Percentiles rank a stretch among this genome's conserved stretches.
phyloP scores from a whole-genome alignment of 1,284 basidiomycete genomes.

The Trichosporon ovoides region DNA sequence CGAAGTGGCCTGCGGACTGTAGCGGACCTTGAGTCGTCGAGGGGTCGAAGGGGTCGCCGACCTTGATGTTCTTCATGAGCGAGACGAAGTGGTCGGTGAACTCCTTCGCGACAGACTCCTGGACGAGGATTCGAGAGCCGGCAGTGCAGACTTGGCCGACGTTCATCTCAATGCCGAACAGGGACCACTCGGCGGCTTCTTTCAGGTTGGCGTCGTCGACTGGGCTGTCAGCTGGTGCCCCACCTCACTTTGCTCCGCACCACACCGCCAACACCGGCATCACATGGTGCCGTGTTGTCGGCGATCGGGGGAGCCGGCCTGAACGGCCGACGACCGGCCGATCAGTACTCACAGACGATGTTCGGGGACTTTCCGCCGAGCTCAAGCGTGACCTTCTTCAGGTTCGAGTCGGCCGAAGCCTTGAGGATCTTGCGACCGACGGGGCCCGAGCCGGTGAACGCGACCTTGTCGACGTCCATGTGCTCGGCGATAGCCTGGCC shows the following conservation, averaged over 20 bases:
- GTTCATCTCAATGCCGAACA: constrained; percentile 21
- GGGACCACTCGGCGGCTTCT: constrained; percentile 24
- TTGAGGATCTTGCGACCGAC: constrained; percentile 80
- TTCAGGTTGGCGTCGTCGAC: constrained; percentile 22
- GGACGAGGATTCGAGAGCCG: constrained; percentile 63
- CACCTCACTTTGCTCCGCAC: too few species aligned
- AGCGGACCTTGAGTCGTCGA: constrained; percentile 70
- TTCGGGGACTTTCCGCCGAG: constrained; percentile 48
- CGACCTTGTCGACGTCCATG: constrained; percentile 64
- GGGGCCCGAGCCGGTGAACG: constrained; percentile 56
- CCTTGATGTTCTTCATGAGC: constrained; percentile 60
- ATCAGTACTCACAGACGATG: constrained; percentile 20
- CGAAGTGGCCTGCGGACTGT: constrained; percentile 76
- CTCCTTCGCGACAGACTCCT: constrained; percentile 71
- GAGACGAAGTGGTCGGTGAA: constrained; percentile 63
- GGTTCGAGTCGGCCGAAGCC: constrained; percentile 69
- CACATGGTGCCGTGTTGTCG: too few species aligned
- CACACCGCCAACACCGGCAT: too few species aligned
- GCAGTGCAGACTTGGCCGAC: constrained; percentile 20
- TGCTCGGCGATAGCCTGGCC: constrained; percentile 59
- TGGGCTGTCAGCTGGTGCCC: too few species aligned
- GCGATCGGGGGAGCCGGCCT: too few species aligned
- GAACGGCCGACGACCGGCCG: too few species aligned
- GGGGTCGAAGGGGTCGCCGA: constrained; percentile 70
- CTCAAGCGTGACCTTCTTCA: constrained; percentile 59